Conservation (phyloP, 1,284 basidiomycete genomes). For the Waitea zeae region DNA sequence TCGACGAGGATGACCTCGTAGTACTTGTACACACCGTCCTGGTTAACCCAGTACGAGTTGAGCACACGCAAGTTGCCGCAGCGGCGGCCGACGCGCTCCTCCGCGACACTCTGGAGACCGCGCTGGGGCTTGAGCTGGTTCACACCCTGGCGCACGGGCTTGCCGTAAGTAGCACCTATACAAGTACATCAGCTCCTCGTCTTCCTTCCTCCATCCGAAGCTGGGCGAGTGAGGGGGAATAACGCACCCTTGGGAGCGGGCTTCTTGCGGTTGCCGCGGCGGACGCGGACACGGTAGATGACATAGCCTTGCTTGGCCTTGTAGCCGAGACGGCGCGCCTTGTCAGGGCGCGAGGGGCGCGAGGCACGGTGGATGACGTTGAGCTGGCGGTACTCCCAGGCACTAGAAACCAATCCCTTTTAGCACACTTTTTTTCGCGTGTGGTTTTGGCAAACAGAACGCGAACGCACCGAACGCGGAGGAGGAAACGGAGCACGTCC, state of each 20-base stretch:
- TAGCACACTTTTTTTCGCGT: background rate
- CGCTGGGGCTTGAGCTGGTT: constrained; percentile 99
- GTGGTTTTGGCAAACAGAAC: background rate
- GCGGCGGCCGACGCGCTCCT: constrained; percentile 95
- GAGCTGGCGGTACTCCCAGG: constrained; percentile 99
- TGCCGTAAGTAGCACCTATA: constrained; percentile 90
- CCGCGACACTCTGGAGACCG: constrained; percentile 83
- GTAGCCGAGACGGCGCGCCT: constrained; percentile 97
- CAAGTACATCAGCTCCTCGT: too few relatives aligned
- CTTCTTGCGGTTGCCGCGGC: constrained; percentile 99
- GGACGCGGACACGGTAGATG: constrained; percentile 94
- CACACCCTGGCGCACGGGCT: constrained; percentile 98
- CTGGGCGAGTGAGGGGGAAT: too few relatives aligned
- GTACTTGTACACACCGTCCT: constrained; percentile 99
- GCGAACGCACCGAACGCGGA: constrained; percentile 74
- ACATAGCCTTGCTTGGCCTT: constrained; percentile 99
- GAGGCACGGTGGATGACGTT: constrained; percentile 98
- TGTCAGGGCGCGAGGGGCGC: constrained; percentile 96
- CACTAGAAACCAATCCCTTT: constrained; percentile 26
- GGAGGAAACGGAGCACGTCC: constrained; percentile 95
- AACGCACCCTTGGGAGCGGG: constrained; percentile 83
- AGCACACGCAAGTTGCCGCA: constrained; percentile 93
- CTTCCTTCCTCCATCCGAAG: too few relatives aligned
- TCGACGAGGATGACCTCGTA: constrained; percentile 99
- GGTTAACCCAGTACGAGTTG: constrained; percentile 99